These are phyloP conservation scores for Gloeopeniophorella convolvens DNA, from an alignment of 768 basidiomycete species.

Conservation along the genomic window DNA sequence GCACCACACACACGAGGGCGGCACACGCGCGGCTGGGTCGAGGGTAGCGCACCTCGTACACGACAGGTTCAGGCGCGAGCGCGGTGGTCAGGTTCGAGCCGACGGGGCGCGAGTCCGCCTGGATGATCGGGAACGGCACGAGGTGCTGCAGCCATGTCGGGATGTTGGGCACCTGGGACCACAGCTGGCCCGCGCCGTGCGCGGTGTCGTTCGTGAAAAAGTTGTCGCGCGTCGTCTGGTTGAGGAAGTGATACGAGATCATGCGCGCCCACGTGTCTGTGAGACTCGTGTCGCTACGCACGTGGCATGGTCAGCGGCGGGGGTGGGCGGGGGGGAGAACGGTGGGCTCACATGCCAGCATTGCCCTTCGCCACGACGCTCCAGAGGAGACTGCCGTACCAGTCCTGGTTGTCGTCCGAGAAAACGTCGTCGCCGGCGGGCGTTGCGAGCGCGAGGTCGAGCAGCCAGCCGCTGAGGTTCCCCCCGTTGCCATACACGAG, in stretches of 20 bases:
- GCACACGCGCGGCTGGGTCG: constrained; percentile 8
- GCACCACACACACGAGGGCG: not conserved
- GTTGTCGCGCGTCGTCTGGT: constrained; percentile 50
- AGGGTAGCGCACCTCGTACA: constrained; percentile 46
- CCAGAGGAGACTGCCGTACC: constrained; percentile 47
- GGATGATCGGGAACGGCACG: constrained; percentile 64
- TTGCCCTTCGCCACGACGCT: constrained; percentile 52
- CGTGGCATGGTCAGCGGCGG: not conserved
- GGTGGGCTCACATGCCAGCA: constrained; percentile 41
- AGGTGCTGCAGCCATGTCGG: constrained; percentile 43
- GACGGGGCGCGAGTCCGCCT: constrained; percentile 46
- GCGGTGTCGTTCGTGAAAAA: constrained; percentile 52
- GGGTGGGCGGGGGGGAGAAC: not conserved
- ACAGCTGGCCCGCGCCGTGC: constrained; percentile 70
- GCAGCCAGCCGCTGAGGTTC: constrained; percentile 45
- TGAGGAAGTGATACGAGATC: constrained; percentile 69
- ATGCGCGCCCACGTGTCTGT: constrained; percentile 61
- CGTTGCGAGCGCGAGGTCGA: constrained; percentile 49
- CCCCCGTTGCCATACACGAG: constrained; percentile 53
- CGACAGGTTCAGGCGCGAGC: constrained; percentile 38
- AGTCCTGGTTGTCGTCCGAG: constrained; percentile 41
- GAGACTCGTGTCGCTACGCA: constrained; percentile 51
- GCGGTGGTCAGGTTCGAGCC: constrained; percentile 37
- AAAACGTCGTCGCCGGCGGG: constrained; percentile 46
- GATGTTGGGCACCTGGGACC: constrained; percentile 49